phyloP scores from a whole-genome alignment of 805 yeast species.

The Cyberlindnera americana region DNA sequence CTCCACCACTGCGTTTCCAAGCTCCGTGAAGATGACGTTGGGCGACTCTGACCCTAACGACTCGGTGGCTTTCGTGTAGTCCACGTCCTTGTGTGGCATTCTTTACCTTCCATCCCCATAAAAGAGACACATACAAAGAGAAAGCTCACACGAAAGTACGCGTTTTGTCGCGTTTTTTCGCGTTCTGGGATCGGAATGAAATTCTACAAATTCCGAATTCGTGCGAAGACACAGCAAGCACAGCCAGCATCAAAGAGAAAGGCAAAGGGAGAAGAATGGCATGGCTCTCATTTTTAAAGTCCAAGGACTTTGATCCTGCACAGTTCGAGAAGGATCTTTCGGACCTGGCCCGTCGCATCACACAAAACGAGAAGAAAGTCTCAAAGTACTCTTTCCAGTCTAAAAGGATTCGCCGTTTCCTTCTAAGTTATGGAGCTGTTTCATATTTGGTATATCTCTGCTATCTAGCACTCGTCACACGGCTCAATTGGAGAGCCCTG shows the following conservation, averaged over 20 bases:
- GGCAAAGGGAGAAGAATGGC: conserved; percentile 13
- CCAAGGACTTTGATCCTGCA: conserved; percentile 39
- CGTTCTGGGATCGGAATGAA: too few species aligned
- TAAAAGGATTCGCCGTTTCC: conserved; percentile 3
- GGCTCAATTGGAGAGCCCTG: neutral
- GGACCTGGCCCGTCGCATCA: conserved; percentile 34
- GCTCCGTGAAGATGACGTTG: conserved; percentile 41
- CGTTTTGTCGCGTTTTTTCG: too few species aligned
- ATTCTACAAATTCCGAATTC: too few species aligned
- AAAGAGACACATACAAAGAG: too few species aligned
- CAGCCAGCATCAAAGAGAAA: neutral
- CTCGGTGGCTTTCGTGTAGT: conserved; percentile 10
- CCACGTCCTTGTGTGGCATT: conserved; percentile 17
- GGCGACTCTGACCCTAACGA: conserved; percentile 7
- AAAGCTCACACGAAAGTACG: too few species aligned
- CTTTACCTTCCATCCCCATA: too few species aligned
- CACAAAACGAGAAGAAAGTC: conserved; percentile 28
- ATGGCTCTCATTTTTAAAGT: conserved; percentile 25
- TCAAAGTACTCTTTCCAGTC: conserved; percentile 13
- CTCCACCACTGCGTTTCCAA: conserved; percentile 60
- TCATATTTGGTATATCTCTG: conserved; percentile 4
- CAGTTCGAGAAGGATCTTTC: conserved; percentile 42
- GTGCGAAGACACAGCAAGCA: neutral
- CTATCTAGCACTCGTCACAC: conserved; percentile 1
- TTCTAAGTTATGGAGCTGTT: conserved; percentile 13